Conservation (phyloP, 345 rosid species). For the Gynandropsis gynandra region DNA sequence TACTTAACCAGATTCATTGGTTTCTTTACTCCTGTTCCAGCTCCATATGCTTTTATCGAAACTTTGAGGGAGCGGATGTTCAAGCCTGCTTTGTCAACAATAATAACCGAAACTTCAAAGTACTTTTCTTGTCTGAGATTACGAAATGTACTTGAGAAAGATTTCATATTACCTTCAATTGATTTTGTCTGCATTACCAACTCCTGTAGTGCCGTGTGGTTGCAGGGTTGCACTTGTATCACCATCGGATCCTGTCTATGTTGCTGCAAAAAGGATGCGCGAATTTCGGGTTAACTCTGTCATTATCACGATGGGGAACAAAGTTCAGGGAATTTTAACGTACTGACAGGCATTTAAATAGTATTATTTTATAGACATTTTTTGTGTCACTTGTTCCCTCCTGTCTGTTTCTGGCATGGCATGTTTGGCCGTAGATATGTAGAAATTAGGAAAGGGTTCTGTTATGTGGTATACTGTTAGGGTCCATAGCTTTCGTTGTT, state of each 20-base stretch:
- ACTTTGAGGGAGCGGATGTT: slow-evolving; percentile 88
- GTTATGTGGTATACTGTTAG: too few relatives aligned
- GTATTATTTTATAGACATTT: background rate
- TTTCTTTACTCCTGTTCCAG: too few relatives aligned
- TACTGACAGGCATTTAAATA: slow-evolving; percentile 19
- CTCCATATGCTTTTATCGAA: slow-evolving; percentile 67
- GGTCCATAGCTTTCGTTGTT: background rate
- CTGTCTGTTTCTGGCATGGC: background rate
- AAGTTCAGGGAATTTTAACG: slow-evolving; percentile 86
- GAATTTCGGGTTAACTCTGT: slow-evolving; percentile 77
- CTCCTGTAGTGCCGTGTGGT: slow-evolving; percentile 6
- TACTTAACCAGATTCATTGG: too few relatives aligned
- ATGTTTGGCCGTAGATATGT: background rate
- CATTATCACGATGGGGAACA: slow-evolving; percentile 53
- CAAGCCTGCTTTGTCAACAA: slow-evolving; percentile 82
- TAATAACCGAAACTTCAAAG: slow-evolving; percentile 65
- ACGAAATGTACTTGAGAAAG: too few relatives aligned
- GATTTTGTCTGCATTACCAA: background rate
- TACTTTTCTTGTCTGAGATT: slow-evolving; percentile 20
- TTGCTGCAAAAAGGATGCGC: slow-evolving; percentile 87
- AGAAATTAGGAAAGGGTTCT: too few relatives aligned
- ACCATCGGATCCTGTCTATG: slow-evolving; percentile 77
- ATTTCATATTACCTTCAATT: background rate
- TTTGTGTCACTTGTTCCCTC: background rate
- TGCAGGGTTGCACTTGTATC: slow-evolving; percentile 66